Conservation (phyloP, 331 rosid species). For the Rosa hybrid region DNA sequence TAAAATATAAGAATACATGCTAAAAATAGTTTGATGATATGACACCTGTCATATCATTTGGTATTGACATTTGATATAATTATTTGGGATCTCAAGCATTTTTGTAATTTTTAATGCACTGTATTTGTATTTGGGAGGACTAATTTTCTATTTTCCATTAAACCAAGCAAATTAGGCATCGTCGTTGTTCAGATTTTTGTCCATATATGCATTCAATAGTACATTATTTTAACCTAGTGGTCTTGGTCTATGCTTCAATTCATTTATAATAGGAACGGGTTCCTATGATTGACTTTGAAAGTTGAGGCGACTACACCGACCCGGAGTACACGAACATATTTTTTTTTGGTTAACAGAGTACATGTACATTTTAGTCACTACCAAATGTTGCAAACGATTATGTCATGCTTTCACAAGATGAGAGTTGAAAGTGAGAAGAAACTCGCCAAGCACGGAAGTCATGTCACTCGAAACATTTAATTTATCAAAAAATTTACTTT, state of each 20-base stretch:
- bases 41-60: too few species aligned
- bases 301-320: not conserved
- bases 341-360: too few species aligned
- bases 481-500: too few species aligned
- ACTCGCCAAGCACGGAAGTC: too few species aligned
- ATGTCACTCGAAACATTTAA: too few species aligned
- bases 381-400: not conserved
- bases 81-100: too few species aligned
- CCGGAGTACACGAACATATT: not conserved
- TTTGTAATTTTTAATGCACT: too few species aligned
- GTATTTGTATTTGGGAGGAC: too few species aligned
- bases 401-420: not conserved
- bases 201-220: too few species aligned
- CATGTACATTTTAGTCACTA: conserved; percentile 7
- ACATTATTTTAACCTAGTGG: not conserved
- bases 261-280: not conserved
- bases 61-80: too few species aligned
- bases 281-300: not conserved
- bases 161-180: not conserved
- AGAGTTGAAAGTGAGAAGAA: not conserved
- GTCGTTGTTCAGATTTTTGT: not conserved
- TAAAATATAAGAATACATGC: too few species aligned
- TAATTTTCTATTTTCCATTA: not conserved
- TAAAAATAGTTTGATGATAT: too few species aligned
- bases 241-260: not conserved